Percentiles rank a stretch among this genome's conserved stretches.
Evolutionary conservation across 148 eudicot species (phyloP).

Genomic region (Chenopodium berlandieri): DNA sequence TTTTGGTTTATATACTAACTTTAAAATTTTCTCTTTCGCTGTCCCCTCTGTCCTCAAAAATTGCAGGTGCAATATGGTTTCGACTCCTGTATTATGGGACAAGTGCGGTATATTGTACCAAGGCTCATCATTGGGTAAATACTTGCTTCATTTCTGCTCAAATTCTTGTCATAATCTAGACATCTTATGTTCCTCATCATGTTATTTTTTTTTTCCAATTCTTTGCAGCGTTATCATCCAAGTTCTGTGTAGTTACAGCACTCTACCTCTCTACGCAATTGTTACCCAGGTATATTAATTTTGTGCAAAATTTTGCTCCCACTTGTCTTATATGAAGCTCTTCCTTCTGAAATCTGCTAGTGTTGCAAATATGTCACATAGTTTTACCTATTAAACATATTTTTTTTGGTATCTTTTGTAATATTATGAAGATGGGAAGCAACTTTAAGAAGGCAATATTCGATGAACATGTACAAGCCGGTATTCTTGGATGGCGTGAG

Average conservation of each 20-base stretch:
- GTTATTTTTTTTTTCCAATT: background rate
- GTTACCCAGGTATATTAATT: conserved; percentile 63
- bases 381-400: background rate
- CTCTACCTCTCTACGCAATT: conserved; percentile 84
- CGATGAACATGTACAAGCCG: conserved; percentile 78
- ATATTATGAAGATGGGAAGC: conserved; percentile 72
- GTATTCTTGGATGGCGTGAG: conserved; percentile 80
- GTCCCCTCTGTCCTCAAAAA: conserved; percentile 1
- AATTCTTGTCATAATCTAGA: conserved; percentile 4
- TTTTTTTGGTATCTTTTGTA: background rate
- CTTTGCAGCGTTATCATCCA: conserved; percentile 66
- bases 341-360: background rate
- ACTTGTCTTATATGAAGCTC: background rate
- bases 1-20: background rate
- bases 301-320: background rate
- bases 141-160: background rate
- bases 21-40: background rate
- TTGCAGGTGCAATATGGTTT: conserved; percentile 59
- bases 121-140: conserved; percentile 72
- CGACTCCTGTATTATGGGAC: conserved; percentile 75
- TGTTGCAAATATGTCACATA: background rate
- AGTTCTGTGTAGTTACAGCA: conserved; percentile 85
- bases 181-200: conserved; percentile 25
- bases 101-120: conserved; percentile 51
- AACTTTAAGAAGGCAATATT: conserved; percentile 77